Percentiles rank a stretch among this genome's conserved stretches.
phyloP scores from a whole-genome alignment of 148 eudicot species.

The Chenopodium berlandieri region DNA sequence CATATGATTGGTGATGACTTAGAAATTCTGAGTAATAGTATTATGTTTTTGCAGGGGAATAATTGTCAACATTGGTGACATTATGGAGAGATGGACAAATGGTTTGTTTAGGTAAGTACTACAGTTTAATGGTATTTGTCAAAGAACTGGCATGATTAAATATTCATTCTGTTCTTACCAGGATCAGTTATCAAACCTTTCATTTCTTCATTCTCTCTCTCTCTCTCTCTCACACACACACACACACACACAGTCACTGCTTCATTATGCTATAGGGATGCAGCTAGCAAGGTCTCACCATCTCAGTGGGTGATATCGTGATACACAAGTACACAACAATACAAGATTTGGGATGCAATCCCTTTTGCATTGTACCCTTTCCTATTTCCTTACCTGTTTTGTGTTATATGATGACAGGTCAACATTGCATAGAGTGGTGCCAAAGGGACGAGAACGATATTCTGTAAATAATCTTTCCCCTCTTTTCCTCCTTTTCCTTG shows the following conservation, averaged over 20 bases:
- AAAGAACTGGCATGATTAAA: background rate
- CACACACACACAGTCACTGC: background rate
- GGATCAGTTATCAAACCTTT: background rate
- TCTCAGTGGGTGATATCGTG: too few relatives aligned
- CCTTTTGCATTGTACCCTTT: background rate
- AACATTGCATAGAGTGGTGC: conserved; percentile 75
- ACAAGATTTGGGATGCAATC: background rate
- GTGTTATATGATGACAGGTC: conserved; percentile 40
- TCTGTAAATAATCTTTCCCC: conserved; percentile 42
- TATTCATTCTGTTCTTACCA: background rate
- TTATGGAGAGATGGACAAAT: conserved; percentile 83
- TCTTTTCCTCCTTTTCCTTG: background rate
- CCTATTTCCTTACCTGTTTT: background rate
- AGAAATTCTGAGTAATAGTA: background rate
- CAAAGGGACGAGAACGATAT: conserved; percentile 65
- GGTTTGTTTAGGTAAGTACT: conserved; percentile 51
- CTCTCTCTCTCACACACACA: background rate
- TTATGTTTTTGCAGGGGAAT: conserved; percentile 54
- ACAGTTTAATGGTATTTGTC: background rate
- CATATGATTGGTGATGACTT: background rate
- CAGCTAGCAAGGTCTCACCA: background rate
- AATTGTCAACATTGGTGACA: conserved; percentile 69
- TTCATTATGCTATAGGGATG: background rate
- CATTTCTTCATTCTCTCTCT: background rate
- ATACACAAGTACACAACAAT: background rate